phyloP scores from a whole-genome alignment of 179 eudicot genomes.

The Corrigiola litoralis region DNA sequence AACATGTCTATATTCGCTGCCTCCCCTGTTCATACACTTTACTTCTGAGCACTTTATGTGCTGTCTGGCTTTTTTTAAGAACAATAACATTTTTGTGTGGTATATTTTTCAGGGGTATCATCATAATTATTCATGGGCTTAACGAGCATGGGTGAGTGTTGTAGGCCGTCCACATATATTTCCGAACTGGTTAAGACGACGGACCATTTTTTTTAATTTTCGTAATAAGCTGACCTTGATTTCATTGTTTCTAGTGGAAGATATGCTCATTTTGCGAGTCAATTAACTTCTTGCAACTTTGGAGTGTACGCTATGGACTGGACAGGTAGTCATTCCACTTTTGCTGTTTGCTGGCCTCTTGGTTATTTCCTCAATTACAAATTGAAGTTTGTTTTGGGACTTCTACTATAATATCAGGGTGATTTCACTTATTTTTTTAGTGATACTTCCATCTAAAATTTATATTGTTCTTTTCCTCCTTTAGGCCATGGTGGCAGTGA shows the following conservation, averaged over 20 bases:
- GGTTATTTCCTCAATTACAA: background rate
- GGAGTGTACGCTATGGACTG: conserved; percentile 99
- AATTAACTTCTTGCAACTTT: conserved; percentile 65
- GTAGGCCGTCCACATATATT: background rate
- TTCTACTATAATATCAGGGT: background rate
- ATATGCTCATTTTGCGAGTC: conserved; percentile 80
- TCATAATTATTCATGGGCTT: conserved; percentile 79
- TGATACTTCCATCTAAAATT: background rate
- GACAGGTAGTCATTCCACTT: conserved; percentile 49
- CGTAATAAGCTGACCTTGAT: conserved; percentile 1
- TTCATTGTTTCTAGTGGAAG: conserved; percentile 65
- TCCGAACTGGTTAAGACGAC: background rate
- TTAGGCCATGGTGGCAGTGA: conserved; percentile 99
- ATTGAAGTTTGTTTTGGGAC: background rate
- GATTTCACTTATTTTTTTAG: background rate
- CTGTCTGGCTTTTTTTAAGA: background rate
- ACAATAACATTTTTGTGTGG: background rate
- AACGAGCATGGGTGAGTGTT: conserved; percentile 76
- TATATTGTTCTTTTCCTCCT: background rate
- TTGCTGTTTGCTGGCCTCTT: background rate
- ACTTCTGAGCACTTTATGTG: background rate
- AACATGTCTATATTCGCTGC: background rate
- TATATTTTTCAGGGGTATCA: conserved; percentile 67
- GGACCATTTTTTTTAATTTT: background rate
- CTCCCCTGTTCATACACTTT: background rate